Conservation (phyloP, 139 green algal genomes). For the Ulvella scutata region DNA sequence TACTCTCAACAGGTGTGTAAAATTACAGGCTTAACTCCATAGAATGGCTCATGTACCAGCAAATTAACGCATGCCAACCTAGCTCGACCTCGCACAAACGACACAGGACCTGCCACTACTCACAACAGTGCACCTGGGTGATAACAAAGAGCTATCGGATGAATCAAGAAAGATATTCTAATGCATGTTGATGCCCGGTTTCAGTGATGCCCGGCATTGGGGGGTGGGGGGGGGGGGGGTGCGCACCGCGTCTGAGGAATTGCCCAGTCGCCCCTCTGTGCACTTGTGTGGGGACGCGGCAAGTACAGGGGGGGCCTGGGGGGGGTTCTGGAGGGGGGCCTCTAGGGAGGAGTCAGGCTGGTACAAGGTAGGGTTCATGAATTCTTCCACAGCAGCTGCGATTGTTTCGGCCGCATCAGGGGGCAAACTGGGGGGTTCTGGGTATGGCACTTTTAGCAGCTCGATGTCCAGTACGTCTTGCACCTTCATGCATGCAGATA, state of each 20-base stretch:
- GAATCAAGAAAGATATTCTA: no score
- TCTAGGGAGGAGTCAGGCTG: neutral
- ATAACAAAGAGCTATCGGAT: no score
- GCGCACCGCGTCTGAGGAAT: neutral
- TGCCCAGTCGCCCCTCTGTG: neutral
- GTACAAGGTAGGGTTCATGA: neutral
- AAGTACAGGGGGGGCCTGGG: neutral
- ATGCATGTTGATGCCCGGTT: no score
- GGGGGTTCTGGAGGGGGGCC: neutral
- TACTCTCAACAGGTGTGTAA: no score
- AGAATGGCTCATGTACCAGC: no score
- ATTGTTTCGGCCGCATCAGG: neutral
- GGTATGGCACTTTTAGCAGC: neutral
- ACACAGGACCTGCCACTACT: no score
- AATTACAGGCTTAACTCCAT: no score
- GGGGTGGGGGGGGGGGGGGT: no score
- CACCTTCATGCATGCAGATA: neutral
- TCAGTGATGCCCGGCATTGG: no score
- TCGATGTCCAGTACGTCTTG: conserved; percentile 1
- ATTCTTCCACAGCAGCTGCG: neutral
- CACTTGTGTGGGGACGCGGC: neutral
- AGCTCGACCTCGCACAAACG: no score
- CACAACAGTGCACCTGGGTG: no score
- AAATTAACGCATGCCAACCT: no score
- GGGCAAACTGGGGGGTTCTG: neutral